Conservation (phyloP, 140 eudicot species). For the Senecio squalidus region DNA sequence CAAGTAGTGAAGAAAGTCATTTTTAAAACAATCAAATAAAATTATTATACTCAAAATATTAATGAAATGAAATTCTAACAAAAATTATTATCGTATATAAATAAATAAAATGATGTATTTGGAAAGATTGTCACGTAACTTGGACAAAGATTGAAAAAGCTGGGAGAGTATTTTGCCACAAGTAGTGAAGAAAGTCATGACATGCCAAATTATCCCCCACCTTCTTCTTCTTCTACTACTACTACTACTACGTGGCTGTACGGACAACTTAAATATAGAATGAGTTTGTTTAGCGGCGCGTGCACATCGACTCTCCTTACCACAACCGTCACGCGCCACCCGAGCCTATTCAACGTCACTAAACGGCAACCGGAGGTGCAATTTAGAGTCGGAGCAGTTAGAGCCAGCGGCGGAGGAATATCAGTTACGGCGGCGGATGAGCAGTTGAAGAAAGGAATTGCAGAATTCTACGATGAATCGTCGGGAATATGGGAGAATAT, state of each 20-base stretch:
- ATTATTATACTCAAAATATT: too few species aligned
- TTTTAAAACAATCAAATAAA: too few species aligned
- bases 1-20: too few species aligned
- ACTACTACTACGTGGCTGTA: slow-evolving; percentile 8
- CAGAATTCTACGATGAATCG: slow-evolving; percentile 85
- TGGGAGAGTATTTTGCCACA: too few species aligned
- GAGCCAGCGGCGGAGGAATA: slow-evolving; percentile 8
- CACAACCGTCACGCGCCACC: slow-evolving; percentile 12
- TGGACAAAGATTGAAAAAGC: too few species aligned
- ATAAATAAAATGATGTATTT: too few species aligned
- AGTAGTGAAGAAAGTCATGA: too few species aligned
- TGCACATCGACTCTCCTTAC: slow-evolving; percentile 20
- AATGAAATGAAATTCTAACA: too few species aligned
- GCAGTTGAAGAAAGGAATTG: slow-evolving; percentile 68
- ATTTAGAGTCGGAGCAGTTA: too few species aligned
- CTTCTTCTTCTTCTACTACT: slow-evolving; percentile 4
- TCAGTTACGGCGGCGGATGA: slow-evolving; percentile 22
- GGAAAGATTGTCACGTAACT: too few species aligned
- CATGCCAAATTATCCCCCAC: too few species aligned
- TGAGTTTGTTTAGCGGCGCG: slow-evolving; percentile 21
- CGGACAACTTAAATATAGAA: slow-evolving; percentile 2
- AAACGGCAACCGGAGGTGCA: slow-evolving; percentile 12
- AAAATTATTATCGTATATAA: too few species aligned
- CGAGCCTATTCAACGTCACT: background rate
- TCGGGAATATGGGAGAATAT: slow-evolving; percentile 88